Conservation (phyloP, 129 eudicot genomes). For the Flaveria trinervia region DNA sequence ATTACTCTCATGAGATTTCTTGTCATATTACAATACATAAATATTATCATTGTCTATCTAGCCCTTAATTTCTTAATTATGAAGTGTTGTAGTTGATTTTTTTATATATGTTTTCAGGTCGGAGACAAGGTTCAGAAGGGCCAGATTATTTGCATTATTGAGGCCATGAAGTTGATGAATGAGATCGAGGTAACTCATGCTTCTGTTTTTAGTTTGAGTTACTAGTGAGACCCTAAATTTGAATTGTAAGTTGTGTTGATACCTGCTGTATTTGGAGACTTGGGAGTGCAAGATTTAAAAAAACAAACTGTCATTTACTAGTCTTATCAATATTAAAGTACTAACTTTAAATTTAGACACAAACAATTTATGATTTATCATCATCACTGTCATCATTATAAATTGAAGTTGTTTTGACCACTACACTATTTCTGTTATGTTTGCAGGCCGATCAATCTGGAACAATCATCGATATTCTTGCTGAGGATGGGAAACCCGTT, state of each 20-base stretch:
- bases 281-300: too few species aligned
- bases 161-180: slow-evolving; percentile 93
- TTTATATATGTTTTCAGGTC: slow-evolving; percentile 39
- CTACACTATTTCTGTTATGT: slow-evolving; percentile 21
- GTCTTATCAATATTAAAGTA: slow-evolving; percentile 1
- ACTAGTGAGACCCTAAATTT: too few species aligned
- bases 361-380: background rate
- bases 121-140: slow-evolving; percentile 87
- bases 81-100: background rate
- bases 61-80: background rate
- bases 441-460: slow-evolving; percentile 76
- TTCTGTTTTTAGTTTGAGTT: background rate
- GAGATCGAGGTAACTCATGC: slow-evolving; percentile 63
- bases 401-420: background rate
- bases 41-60: background rate
- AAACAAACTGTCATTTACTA: background rate
- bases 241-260: background rate
- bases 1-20: background rate
- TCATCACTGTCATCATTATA: background rate
- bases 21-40: background rate
- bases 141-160: slow-evolving; percentile 77
- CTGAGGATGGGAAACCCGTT: slow-evolving; percentile 81
- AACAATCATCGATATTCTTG: slow-evolving; percentile 68
- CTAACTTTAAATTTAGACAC: background rate
- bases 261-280: background rate